A percentile compares a stretch with the other conserved stretches of the same genome.
phyloP scores from a whole-genome alignment of 2,329 filamentous ascomycete genomes.

The Zymoseptoria pseudotritici region DNA sequence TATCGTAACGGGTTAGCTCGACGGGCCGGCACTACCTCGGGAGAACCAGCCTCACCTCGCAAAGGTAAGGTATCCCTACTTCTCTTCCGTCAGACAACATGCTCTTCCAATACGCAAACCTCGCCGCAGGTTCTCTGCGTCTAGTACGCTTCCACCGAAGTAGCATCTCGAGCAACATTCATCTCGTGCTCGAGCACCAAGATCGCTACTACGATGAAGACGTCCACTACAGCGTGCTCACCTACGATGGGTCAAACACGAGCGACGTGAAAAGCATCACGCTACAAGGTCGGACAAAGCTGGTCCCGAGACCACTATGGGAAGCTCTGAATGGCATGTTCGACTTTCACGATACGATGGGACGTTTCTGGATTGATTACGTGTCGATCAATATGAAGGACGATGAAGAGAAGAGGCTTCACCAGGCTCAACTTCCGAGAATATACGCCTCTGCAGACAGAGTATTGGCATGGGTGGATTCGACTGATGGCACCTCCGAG shows the following conservation, averaged over 20 bases:
- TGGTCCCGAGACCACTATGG: slow-evolving; percentile 5
- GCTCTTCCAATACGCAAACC: slow-evolving; percentile 13
- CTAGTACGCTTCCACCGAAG: slow-evolving; percentile 7
- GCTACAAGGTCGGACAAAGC: slow-evolving; percentile 10
- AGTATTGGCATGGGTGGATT: background rate
- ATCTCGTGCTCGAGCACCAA: slow-evolving; percentile 9
- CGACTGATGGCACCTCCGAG: background rate
- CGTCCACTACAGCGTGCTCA: slow-evolving; percentile 4
- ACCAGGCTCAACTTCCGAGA: background rate
- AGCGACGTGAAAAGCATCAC: slow-evolving; percentile 5
- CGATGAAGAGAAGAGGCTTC: background rate
- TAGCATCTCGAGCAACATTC: slow-evolving; percentile 4
- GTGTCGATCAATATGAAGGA: background rate
- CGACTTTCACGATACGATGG: background rate
- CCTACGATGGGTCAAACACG: background rate
- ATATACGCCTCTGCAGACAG: background rate
- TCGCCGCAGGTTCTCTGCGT: slow-evolving; percentile 6
- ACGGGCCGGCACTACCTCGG: no score
- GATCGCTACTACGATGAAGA: slow-evolving; percentile 1
- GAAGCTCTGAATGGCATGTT: slow-evolving; percentile 2
- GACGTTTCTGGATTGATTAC: background rate
- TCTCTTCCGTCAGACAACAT: background rate
- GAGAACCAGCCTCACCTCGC: no score
- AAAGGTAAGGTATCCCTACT: no score
- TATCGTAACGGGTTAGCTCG: no score